Conservation (phyloP, 176 grass and related monocot species). For the Cocos nucifera region DNA sequence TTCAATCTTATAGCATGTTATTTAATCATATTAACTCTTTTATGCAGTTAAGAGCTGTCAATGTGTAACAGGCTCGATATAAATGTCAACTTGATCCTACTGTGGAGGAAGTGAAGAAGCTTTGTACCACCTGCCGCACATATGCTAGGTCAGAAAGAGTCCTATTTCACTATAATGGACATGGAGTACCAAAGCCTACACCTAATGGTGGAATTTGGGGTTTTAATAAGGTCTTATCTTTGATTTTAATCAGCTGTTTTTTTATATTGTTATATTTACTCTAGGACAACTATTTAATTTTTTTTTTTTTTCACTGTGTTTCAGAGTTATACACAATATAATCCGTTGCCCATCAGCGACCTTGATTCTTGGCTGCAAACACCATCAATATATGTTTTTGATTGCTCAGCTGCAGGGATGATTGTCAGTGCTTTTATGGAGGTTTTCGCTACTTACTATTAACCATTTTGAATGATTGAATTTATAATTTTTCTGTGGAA, state of each 20-base stretch:
- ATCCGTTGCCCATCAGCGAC: conserved; percentile 83
- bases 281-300: not conserved
- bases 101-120: conserved; percentile 94
- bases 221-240: conserved; percentile 75
- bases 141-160: conserved; percentile 96
- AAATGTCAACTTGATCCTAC: conserved; percentile 94
- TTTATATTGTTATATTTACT: not conserved
- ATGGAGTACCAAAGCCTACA: conserved; percentile 93
- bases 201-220: conserved; percentile 96
- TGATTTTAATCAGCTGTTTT: conserved; percentile 13
- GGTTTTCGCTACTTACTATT: conserved; percentile 35
- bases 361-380: conserved; percentile 94
- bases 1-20: not conserved
- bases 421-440: conserved; percentile 84
- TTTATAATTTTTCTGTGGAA: no score
- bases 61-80: conserved; percentile 48
- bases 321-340: conserved; percentile 98
- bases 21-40: conserved; percentile 3
- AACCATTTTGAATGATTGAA: not conserved
- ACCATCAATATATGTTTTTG: conserved; percentile 97
- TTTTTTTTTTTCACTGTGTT: conserved; percentile 1
- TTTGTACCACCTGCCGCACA: conserved; percentile 87
- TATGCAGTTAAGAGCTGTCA: conserved; percentile 1
- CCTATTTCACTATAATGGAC: conserved; percentile 99
- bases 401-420: conserved; percentile 83